Conservation (phyloP, 805 yeast species). For the Debaryomyces hansenii region DNA sequence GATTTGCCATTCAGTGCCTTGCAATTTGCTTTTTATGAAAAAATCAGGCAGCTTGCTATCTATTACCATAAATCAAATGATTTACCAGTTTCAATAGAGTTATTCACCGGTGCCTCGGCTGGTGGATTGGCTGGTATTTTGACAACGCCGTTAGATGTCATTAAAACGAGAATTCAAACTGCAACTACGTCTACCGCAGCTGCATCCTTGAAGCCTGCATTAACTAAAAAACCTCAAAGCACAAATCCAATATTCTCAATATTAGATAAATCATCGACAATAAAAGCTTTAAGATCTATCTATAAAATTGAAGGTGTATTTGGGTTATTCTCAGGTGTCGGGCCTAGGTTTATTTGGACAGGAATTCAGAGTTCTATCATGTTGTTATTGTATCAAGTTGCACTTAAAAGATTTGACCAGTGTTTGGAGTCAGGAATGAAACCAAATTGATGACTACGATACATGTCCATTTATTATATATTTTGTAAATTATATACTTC, state of each 20-base stretch:
- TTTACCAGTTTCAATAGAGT: slow-evolving; percentile 60
- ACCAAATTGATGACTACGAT: too few species aligned
- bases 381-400: slow-evolving; percentile 82
- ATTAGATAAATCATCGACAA: slow-evolving; percentile 24
- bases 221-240: background rate
- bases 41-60: slow-evolving; percentile 64
- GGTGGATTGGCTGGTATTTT: slow-evolving; percentile 89
- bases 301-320: slow-evolving; percentile 71
- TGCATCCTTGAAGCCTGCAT: background rate
- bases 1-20: slow-evolving; percentile 95
- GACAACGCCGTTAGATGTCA: slow-evolving; percentile 90
- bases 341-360: slow-evolving; percentile 96
- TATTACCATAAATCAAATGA: slow-evolving; percentile 36
- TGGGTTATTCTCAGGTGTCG: slow-evolving; percentile 91
- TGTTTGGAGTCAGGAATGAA: too few species aligned
- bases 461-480: too few species aligned
- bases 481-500: too few species aligned
- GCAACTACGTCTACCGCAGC: slow-evolving; percentile 44
- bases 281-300: slow-evolving; percentile 39
- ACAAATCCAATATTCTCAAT: slow-evolving; percentile 7
- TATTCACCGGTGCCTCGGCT: slow-evolving; percentile 90
- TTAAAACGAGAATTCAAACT: slow-evolving; percentile 91
- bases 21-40: slow-evolving; percentile 94
- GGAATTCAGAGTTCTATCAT: slow-evolving; percentile 92
- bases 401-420: slow-evolving; percentile 55